Conservation (phyloP, 2,329 filamentous ascomycete species). For the Colletotrichum sidae region DNA sequence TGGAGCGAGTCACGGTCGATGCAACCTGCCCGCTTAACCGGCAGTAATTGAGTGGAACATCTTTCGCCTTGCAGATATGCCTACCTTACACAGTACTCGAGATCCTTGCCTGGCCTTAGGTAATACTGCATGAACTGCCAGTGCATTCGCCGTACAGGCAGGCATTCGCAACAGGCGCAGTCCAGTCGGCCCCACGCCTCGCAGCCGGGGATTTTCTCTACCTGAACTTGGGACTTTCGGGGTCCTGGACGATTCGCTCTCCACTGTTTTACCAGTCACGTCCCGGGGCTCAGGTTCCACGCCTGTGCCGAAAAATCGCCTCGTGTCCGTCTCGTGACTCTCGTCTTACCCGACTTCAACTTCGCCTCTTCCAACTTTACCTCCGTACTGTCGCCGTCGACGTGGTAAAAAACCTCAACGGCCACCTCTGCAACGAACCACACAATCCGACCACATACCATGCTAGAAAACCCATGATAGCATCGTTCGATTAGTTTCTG, state of each 20-base stretch:
- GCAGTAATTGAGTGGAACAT: too few species aligned
- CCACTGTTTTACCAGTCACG: conserved; percentile 31
- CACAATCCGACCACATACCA: background rate
- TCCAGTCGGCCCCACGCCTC: too few species aligned
- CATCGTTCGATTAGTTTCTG: background rate
- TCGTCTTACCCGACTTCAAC: conserved; percentile 26
- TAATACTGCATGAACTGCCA: too few species aligned
- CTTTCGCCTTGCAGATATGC: too few species aligned
- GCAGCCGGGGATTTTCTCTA: conserved; percentile 17
- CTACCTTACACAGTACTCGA: too few species aligned
- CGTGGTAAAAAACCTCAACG: too few species aligned
- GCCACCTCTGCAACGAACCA: background rate
- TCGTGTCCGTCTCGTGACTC: conserved; percentile 29
- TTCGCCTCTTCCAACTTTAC: conserved; percentile 28
- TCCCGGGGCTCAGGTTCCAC: conserved; percentile 31
- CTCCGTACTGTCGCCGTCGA: conserved; percentile 18
- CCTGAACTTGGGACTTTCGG: conserved; percentile 11
- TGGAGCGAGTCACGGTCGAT: too few species aligned
- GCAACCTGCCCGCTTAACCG: too few species aligned
- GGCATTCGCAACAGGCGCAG: too few species aligned
- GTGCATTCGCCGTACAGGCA: too few species aligned
- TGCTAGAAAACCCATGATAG: conserved; percentile 12
- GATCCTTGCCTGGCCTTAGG: too few species aligned
- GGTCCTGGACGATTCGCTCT: conserved; percentile 27
- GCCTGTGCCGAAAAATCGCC: conserved; percentile 36